Conservation (phyloP, 1,284 basidiomycete species). For the Coniferiporia sulphurascens region DNA sequence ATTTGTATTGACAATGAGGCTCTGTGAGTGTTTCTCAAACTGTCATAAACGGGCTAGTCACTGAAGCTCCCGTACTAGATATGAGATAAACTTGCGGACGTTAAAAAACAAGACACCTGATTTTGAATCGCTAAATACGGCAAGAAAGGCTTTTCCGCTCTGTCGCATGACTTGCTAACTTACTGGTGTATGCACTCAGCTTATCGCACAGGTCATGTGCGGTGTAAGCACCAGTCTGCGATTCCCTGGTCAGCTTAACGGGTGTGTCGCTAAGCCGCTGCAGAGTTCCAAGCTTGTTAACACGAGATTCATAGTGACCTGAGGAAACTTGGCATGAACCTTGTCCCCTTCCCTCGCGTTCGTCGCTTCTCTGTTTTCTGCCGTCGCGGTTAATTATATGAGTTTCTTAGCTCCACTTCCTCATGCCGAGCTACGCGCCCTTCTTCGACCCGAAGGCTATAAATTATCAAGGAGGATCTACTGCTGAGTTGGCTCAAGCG, state of each 20-base stretch:
- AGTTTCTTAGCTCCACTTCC: slow-evolving; percentile 70
- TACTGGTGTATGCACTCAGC: slow-evolving; percentile 34
- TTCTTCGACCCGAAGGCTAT: slow-evolving; percentile 61
- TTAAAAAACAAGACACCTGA: slow-evolving; percentile 68
- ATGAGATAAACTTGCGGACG: slow-evolving; percentile 77
- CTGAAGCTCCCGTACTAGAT: slow-evolving; percentile 27
- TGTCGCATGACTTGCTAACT: background rate
- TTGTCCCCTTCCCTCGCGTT: slow-evolving; percentile 89
- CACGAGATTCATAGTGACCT: slow-evolving; percentile 60
- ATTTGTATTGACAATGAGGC: slow-evolving; percentile 95
- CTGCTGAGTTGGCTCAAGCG: slow-evolving; percentile 68
- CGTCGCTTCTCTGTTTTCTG: slow-evolving; percentile 24
- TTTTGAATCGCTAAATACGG: slow-evolving; percentile 77
- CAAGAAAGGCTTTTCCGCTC: slow-evolving; percentile 37
- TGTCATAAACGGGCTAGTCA: background rate
- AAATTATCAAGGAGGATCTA: slow-evolving; percentile 58
- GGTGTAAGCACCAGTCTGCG: slow-evolving; percentile 87
- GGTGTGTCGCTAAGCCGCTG: slow-evolving; percentile 37
- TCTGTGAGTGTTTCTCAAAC: slow-evolving; percentile 43
- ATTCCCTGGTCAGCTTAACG: slow-evolving; percentile 93
- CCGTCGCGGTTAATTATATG: background rate
- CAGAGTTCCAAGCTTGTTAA: background rate
- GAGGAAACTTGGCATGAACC: slow-evolving; percentile 90
- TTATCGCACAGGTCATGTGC: slow-evolving; percentile 84
- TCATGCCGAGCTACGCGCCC: slow-evolving; percentile 86